These are phyloP conservation scores for Akanthomyces uredinophilus DNA, from an alignment of 2,329 filamentous ascomycete species.

Conservation along the genomic window DNA sequence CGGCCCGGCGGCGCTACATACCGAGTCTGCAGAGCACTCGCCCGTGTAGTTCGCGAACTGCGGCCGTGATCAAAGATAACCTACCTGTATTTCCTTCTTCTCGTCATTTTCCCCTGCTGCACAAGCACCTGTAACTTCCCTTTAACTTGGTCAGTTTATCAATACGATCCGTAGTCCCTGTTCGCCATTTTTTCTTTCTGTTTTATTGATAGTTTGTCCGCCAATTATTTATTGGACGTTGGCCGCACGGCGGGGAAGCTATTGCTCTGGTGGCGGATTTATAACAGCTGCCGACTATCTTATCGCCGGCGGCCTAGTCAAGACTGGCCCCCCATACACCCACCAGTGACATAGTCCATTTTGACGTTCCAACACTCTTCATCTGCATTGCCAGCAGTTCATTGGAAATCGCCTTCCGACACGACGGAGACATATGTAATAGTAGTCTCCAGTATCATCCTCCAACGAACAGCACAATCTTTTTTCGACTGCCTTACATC, in stretches of 20 bases:
- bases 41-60: too few species aligned
- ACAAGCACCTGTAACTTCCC: too few species aligned
- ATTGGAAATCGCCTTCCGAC: not conserved
- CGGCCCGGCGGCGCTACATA: too few species aligned
- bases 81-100: too few species aligned
- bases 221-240: too few species aligned
- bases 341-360: conserved; percentile 2
- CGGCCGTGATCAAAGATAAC: too few species aligned
- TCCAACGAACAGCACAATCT: not conserved
- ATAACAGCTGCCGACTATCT: not conserved
- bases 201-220: too few species aligned
- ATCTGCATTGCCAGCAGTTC: not conserved
- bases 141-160: too few species aligned
- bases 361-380: not conserved
- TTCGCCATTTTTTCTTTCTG: too few species aligned
- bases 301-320: not conserved
- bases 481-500: not conserved
- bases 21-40: too few species aligned
- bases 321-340: not conserved
- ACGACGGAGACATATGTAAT: not conserved
- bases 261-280: not conserved
- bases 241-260: not conserved
- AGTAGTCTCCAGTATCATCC: not conserved
- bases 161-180: too few species aligned
- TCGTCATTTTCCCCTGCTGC: too few species aligned